Evolutionary conservation across 2,329 filamentous ascomycete species (phyloP), one percentile per base, ranked within the genome.

Genomic region (Alternaria postmessia): DNA sequence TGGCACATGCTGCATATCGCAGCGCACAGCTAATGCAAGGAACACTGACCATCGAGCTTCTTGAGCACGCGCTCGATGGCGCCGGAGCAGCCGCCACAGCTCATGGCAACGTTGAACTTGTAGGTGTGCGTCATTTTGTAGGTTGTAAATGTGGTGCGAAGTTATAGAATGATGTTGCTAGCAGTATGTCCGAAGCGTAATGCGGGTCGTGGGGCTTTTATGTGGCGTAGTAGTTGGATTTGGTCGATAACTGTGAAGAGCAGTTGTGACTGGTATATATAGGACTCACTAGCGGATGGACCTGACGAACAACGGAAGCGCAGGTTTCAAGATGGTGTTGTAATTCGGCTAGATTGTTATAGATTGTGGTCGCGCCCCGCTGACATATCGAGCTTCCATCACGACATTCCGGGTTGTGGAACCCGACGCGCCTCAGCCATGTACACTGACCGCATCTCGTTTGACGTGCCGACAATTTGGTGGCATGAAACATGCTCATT

Each of bases 41-140:
- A 16, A 41, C 11, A 80, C 87, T 67, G 77, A 96, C 94, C 93
- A 20, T 96, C 91, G 3, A 96, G 88, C 83, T 93, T 97, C 84
- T 92, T 94, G 67, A 99, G 88, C 46, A 97, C 93, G 53, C 93
- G 88, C 81, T 96, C 91, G 44, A 99, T 86, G 69, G 95, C 95
- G 75, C 94, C 93, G 46, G 94, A 97, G 89, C 95, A 99, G 79
- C 95, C 95, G 78, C 92, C 88, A 83, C 95, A 99, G 85, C 85
- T 91, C 95, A 99, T 99, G 81, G 84, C 86, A 80, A 98, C 88
- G 81, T 94, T 89, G 86, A 98, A 98, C 81, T 95, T 92, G 90
- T 98, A 98, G 70, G 88, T 92, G 85, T 97, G 93, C 61, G 77
- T 70, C 91, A 94, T 93, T 73, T 69, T 84, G 75, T 51, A 51